phyloP scores from a whole-genome alignment of 345 rosid species.

The Rhizophora mangle region DNA sequence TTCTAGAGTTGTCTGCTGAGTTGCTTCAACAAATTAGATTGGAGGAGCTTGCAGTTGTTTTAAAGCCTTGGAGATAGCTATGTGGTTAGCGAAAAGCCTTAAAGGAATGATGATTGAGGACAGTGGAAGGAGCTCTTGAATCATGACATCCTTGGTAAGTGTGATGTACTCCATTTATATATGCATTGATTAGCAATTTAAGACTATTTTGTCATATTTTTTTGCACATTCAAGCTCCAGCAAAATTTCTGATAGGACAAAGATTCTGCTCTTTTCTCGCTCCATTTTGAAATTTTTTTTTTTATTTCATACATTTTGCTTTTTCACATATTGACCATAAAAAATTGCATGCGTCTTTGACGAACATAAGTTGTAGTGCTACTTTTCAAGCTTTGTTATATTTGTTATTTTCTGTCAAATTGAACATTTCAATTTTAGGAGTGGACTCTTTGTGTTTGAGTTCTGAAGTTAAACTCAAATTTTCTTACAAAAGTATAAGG shows the following conservation, averaged over 20 bases:
- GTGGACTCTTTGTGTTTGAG: no score
- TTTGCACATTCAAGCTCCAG: constrained; percentile 16
- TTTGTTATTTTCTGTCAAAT: background rate
- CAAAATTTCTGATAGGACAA: constrained; percentile 16
- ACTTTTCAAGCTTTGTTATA: constrained; percentile 4
- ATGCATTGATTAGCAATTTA: constrained; percentile 12
- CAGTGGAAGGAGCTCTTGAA: constrained; percentile 45
- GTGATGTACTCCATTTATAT: constrained; percentile 2
- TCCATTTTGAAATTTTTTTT: background rate
- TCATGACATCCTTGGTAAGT: constrained; percentile 29
- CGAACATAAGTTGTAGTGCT: constrained; percentile 18
- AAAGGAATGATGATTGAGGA: constrained; percentile 95
- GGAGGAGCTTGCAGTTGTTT: constrained; percentile 86
- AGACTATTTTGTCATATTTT: constrained; percentile 8
- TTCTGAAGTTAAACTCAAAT: no score
- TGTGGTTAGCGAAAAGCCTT: constrained; percentile 91
- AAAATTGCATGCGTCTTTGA: constrained; percentile 16
- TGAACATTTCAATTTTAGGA: no score
- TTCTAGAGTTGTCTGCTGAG: constrained; percentile 85
- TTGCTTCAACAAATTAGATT: constrained; percentile 76
- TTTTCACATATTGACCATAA: constrained; percentile 38
- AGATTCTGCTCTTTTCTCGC: background rate
- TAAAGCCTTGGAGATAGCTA: constrained; percentile 95
- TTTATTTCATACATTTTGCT: constrained; percentile 19
- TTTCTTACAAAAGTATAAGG: no score